Evolutionary conservation across 768 basidiomycete genomes (phyloP), one percentile per base, ranked within the genome.

Genomic region (Lactarius vividus): DNA sequence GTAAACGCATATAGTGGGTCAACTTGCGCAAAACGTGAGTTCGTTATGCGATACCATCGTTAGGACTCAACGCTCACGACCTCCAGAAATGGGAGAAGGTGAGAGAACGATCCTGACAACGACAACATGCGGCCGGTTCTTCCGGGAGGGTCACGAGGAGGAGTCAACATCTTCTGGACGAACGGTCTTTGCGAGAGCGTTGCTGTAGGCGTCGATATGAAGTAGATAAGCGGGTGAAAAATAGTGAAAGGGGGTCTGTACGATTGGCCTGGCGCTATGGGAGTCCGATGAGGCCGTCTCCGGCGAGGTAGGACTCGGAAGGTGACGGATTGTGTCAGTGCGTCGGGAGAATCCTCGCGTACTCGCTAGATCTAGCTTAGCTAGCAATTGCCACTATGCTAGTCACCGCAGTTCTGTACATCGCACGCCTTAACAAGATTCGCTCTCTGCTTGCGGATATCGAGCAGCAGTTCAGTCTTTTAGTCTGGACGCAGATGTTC

Each of bases 1-100:
- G 94, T 84, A 73, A 97, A 94, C 11, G 90, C 94, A 64, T 94
- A 88, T 40, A 95, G 76, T 1, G 95, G 95, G 73, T 97, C 95
- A 73, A 88, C 95, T 96, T 40, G 40, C 23, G 60, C 4, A 56
- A 39, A 57, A 53, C 65, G 63, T 69, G 29, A 29, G 20, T 40
- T 52, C 46, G 61, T 55, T 35, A 23, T 40, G 20, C 16, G 8
- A 4, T 9, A 3, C 8, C 33, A 7, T 11, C 8, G 4, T 11
- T 3, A 16, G 28, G 35, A n/a, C 13, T 23, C 3, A 29, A 57
- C 62, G 63, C 89, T 74, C 73, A 95, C 94, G 84, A 74, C 95
- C 91, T 28, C 87, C 89, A 70, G 89, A 91, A 49, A 96, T 82
- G 26, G 92, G 92, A 71, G 63, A 96, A 80, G 71, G 85, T 81